Base-by-base conservation (phyloP, 768 basidiomycete genomes). In the Agaricus sinodeliciosus region DNA sequence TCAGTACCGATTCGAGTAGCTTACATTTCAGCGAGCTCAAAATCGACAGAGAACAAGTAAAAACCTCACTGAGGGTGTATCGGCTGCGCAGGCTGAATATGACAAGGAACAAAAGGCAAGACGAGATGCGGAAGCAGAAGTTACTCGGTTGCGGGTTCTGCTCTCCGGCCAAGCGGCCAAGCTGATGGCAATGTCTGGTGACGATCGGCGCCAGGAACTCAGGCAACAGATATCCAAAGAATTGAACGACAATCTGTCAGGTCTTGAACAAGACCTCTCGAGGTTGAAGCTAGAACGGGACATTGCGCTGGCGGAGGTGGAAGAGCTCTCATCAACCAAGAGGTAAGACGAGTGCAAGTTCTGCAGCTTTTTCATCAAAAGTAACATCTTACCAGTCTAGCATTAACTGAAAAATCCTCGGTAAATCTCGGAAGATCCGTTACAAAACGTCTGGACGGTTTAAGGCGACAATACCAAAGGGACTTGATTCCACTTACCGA, bases 31-130 rank as follows among this genome's bases (percentile, higher is more conserved):
- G 19, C 12, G 37, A 35, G 40, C 22, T 53, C 41, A 42, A 15
- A 35, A 43, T 48, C 44, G 28, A 31, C 63, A 99, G 95, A 77
- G 95, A 46, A 84, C 89, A 44, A 96, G 92, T 63, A 87, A 89
- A 58, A 89, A 92, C 58, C 94, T 90, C 56, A 89, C 94, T 51
- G 88, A 94, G 57, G 96, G 96, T 39, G 73, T 99, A 39, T 85
- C 85, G 0, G 93, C 94, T 22, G 94, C 95, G 2, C 90, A 94
- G 60, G 85, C 87, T 40, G 96, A 98, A 64, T 97, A 95, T 64
- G 94, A 97, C 63, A 82, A 82, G 48, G 96, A 98, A 67, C 76
- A 94, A 34, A 84, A 88, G 53, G 82, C 85, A 18, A 81, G 95
- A 16, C 82, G 90, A 15, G 94, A 97, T 57, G 88, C 90, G 1